Evolutionary conservation across 768 basidiomycete species (phyloP).

Genomic region (Tylopilus intermedius): DNA sequence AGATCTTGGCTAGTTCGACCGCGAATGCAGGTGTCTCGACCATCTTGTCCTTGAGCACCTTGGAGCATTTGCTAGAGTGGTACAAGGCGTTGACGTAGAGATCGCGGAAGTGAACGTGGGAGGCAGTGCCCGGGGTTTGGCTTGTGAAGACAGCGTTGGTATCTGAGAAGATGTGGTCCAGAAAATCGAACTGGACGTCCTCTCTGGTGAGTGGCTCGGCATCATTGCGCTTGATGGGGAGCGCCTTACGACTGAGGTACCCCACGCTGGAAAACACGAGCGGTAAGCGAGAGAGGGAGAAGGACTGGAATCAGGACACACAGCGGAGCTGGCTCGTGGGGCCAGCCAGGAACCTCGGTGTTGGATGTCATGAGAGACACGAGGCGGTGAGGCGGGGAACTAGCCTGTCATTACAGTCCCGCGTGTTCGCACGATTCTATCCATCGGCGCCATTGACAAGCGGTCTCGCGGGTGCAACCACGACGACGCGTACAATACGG

Average conservation of each 20-base stretch:
- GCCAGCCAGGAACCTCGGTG: slow-evolving; percentile 39
- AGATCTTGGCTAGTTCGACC: slow-evolving; percentile 76
- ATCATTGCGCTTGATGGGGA: slow-evolving; percentile 78
- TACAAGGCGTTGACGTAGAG: slow-evolving; percentile 80
- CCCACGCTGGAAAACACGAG: slow-evolving; percentile 39
- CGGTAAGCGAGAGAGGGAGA: slow-evolving; percentile 11
- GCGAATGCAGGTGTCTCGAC: slow-evolving; percentile 73
- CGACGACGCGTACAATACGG: background rate
- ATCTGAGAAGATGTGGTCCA: slow-evolving; percentile 75
- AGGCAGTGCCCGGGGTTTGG: slow-evolving; percentile 44
- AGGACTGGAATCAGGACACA: slow-evolving; percentile 29
- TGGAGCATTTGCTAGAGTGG: slow-evolving; percentile 79
- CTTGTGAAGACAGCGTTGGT: slow-evolving; percentile 64
- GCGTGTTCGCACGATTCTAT: slow-evolving; percentile 28
- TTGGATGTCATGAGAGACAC: slow-evolving; percentile 45
- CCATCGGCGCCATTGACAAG: slow-evolving; percentile 12
- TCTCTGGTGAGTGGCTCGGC: slow-evolving; percentile 78
- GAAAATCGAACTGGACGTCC: slow-evolving; percentile 84
- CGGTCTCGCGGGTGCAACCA: slow-evolving; percentile 2
- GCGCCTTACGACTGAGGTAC: slow-evolving; percentile 55
- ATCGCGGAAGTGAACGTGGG: slow-evolving; percentile 70
- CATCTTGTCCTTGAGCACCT: slow-evolving; percentile 86
- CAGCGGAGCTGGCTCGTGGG: slow-evolving; percentile 51
- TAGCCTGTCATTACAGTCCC: slow-evolving; percentile 18
- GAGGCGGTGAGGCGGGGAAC: slow-evolving; percentile 31